Percentiles rank a stretch among this genome's conserved stretches.
Conservation (phyloP, 345 rosid genomes). For the Microthlaspi erraticum region DNA sequence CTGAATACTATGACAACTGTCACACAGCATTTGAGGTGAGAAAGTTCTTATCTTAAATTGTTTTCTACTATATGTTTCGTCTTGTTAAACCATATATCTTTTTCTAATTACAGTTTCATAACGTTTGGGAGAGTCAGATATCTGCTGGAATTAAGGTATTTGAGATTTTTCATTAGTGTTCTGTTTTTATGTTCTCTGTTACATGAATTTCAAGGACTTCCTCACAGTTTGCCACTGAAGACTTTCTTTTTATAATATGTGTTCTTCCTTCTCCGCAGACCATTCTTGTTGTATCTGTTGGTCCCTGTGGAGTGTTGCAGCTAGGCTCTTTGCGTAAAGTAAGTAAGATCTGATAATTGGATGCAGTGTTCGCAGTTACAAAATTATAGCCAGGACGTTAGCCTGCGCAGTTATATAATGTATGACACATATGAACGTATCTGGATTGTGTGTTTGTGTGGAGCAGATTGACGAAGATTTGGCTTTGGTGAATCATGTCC, state of each 20-base stretch:
- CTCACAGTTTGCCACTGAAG: conserved; percentile 8
- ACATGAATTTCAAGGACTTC: conserved; percentile 14
- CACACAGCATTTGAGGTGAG: conserved; percentile 68
- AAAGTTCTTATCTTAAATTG: conserved; percentile 5
- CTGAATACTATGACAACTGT: conserved; percentile 52
- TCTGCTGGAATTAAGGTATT: conserved; percentile 81
- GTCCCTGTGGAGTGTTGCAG: conserved; percentile 85
- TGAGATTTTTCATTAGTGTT: conserved; percentile 13
- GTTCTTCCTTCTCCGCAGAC: conserved; percentile 57
- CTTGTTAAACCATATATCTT: conserved; percentile 1
- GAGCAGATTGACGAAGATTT: conserved; percentile 74
- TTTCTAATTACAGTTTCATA: conserved; percentile 56
- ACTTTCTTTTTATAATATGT: background rate
- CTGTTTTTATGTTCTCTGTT: conserved; percentile 4
- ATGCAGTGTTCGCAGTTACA: conserved; percentile 10
- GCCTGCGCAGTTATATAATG: background rate
- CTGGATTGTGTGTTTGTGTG: conserved; percentile 37
- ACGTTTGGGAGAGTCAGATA: conserved; percentile 82
- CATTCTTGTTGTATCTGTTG: conserved; percentile 71
- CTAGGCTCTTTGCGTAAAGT: conserved; percentile 82
- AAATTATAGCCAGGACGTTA: background rate
- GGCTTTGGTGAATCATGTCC: conserved; percentile 66
- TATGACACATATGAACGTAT: background rate
- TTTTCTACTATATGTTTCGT: background rate
- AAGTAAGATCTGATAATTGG: conserved; percentile 43